Evolutionary conservation across 192 early-diverging fungal species (phyloP).

Genomic region (Podila epicladia): DNA sequence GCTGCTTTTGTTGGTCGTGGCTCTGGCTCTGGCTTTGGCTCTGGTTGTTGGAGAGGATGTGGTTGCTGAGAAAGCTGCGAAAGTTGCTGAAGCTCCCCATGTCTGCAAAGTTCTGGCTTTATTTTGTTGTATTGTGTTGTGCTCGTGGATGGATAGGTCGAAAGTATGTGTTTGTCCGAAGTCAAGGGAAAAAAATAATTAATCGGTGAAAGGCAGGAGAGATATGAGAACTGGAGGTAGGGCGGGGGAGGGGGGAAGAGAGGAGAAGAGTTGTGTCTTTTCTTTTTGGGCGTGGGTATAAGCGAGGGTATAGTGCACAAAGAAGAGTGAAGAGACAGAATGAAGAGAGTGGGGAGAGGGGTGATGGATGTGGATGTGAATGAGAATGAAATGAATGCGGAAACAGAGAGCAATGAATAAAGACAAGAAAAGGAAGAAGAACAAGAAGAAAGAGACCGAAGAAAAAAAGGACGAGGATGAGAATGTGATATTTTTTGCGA

Average conservation of each 20-base stretch:
- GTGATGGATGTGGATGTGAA: background rate
- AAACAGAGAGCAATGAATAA: background rate
- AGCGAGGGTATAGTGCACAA: background rate
- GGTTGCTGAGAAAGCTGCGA: constrained; percentile 39
- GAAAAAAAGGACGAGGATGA: background rate
- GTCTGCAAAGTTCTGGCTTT: background rate
- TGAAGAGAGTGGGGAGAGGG: background rate
- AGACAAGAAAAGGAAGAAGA: background rate
- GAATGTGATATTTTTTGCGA: background rate
- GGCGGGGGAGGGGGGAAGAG: background rate
- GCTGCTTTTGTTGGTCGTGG: constrained; percentile 1
- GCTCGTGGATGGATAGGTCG: constrained; percentile 1
- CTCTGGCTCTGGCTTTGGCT: background rate
- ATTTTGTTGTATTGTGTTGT: background rate
- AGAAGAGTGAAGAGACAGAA: background rate
- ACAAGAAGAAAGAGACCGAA: background rate
- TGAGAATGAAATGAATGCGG: background rate
- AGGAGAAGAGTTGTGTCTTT: background rate
- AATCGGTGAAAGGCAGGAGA: constrained; percentile 6
- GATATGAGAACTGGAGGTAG: background rate
- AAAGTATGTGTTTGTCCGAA: background rate
- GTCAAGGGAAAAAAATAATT: background rate
- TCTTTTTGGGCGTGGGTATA: too few relatives aligned
- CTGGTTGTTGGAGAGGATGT: constrained; percentile 14
- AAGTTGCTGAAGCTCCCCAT: constrained; percentile 46